phyloP scores from a whole-genome alignment of 495 filamentous ascomycete species.

The Penicillium subrubescens region DNA sequence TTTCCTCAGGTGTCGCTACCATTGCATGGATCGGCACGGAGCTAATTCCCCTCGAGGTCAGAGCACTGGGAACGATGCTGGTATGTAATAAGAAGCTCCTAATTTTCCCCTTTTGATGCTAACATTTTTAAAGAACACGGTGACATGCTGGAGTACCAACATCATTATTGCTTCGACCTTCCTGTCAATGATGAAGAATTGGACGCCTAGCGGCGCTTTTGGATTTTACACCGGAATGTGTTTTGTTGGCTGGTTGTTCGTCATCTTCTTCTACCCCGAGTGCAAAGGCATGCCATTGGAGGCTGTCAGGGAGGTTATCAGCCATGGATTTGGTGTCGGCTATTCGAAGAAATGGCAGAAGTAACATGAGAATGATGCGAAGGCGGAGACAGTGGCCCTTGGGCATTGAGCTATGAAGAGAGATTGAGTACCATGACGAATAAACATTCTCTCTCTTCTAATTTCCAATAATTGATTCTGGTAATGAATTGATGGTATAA shows the following conservation, averaged over 20 bases:
- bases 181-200: slow-evolving; percentile 51
- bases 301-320: slow-evolving; percentile 47
- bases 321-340: slow-evolving; percentile 45
- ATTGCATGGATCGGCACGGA: slow-evolving; percentile 52
- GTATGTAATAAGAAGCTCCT: slow-evolving; percentile 1
- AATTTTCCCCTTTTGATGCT: not conserved
- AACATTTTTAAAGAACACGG: slow-evolving; percentile 32
- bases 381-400: not conserved
- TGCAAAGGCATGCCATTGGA: slow-evolving; percentile 53
- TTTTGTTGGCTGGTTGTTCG: slow-evolving; percentile 48
- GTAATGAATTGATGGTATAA: too few species aligned
- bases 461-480: not conserved
- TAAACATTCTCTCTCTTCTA: not conserved
- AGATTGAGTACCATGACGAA: not conserved
- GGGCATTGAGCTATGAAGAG: slow-evolving; percentile 8
- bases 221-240: slow-evolving; percentile 54
- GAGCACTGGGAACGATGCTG: slow-evolving; percentile 54
- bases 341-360: slow-evolving; percentile 43
- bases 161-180: slow-evolving; percentile 56
- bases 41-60: slow-evolving; percentile 52
- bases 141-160: slow-evolving; percentile 53
- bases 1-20: slow-evolving; percentile 45
- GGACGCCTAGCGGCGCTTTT: slow-evolving; percentile 51
- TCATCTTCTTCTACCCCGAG: slow-evolving; percentile 50
- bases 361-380: slow-evolving; percentile 22